A percentile compares a stretch with the other conserved stretches of the same genome.
Conservation (phyloP, 2,329 filamentous ascomycete species). For the Diaporthe citrichinensis region DNA sequence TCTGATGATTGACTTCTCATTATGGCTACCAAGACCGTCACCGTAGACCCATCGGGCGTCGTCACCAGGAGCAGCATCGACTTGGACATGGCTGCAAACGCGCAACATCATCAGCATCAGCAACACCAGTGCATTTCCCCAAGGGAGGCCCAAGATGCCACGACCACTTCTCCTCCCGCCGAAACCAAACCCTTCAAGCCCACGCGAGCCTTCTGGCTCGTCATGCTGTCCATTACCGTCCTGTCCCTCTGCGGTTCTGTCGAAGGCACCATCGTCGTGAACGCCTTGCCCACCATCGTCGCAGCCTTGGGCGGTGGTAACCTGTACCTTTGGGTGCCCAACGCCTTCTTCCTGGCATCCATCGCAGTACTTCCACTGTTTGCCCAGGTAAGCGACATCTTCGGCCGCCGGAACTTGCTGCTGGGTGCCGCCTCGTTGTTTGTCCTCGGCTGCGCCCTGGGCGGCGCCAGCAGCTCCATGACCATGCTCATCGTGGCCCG, state of each 20-base stretch:
- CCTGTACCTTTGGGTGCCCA: constrained; percentile 16
- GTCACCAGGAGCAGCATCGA: not conserved
- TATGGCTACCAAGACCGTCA: not conserved
- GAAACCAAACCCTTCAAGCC: not conserved
- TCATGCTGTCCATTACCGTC: not conserved
- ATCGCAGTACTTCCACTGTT: not conserved
- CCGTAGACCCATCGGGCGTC: not conserved
- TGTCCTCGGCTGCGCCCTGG: constrained; percentile 55
- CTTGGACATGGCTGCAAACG: not conserved
- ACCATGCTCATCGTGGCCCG: constrained; percentile 55
- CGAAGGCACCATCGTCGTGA: not conserved
- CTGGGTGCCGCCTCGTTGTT: constrained; percentile 53
- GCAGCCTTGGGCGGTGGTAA: not conserved
- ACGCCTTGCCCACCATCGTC: constrained; percentile 19
- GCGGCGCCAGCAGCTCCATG: not conserved
- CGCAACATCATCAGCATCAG: not conserved
- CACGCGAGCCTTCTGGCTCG: constrained; percentile 4
- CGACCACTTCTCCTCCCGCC: not conserved
- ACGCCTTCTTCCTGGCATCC: not conserved
- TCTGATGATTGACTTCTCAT: not conserved
- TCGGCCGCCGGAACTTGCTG: constrained; percentile 4
- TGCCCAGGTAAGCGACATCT: not conserved
- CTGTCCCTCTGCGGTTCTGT: not conserved
- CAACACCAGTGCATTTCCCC: not conserved
- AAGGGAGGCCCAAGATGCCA: not conserved